Base-by-base conservation (phyloP, 2,329 filamentous ascomycete genomes). In the Fusarium albidum region DNA sequence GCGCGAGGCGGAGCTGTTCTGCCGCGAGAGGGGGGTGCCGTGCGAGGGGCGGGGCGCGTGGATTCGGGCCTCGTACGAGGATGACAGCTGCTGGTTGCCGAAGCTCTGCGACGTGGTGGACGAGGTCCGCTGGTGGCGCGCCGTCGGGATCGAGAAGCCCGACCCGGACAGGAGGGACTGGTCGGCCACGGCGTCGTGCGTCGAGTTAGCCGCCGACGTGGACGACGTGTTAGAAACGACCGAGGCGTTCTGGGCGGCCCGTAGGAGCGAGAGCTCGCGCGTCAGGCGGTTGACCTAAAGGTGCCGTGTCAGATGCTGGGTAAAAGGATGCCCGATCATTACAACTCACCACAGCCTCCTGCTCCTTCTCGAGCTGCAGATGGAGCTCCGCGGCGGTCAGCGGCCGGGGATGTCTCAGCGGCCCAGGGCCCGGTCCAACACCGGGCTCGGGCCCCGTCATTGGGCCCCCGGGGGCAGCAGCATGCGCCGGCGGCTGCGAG, bases 311-410 rank as follows among this genome's bases (percentile, higher is more conserved):
- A 57, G 40, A 35, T 21, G 26, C n/a, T 11, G 17, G 2, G 15
- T 1, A 31, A 17, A 4, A 21, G 21, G 21, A 21, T 6, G 6
- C 8, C 14, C 17, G 10, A 15, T 26, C 9, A 5, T 3, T 5
- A 13, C 9, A 29, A 42, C 86, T 60, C 81, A 95, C 93, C 67
- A 97, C 89, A 29, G 92, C 91, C 74, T 98, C 94, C 67, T 98
- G 93, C 71, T 98, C 94, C 73, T 96, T 95, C 75, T 98, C 94
- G 21, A 97, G 81, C 76, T 96, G 86, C 54, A 90, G 81, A 73
- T 97, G 92, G 56, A 98, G 81, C 72, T 98, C 94, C 4, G 92
- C 90, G 2, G 92, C 88, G 0, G 94, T 97, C 71, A 97, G 77
- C 4, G 93, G 93, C 29, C 91, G 84, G 6, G 94, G 93, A 71